Conservation (phyloP, 1,284 basidiomycete genomes). For the Neolentinus lepideus region DNA sequence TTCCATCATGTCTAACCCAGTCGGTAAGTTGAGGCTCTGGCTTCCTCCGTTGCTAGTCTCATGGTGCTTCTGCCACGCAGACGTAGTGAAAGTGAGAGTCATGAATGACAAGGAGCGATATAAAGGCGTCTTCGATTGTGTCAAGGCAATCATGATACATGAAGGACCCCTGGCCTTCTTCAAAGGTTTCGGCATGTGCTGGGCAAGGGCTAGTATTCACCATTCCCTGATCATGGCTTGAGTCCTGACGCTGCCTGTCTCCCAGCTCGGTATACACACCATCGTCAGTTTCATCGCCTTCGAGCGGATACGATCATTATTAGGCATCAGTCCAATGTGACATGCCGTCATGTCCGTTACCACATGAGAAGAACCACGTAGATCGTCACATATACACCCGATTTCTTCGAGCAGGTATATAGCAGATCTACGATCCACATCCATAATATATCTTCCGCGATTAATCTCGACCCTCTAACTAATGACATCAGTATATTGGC, state of each 20-base stretch:
- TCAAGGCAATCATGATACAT: conserved; percentile 20
- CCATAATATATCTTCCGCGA: too few relatives aligned
- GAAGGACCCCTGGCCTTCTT: conserved; percentile 29
- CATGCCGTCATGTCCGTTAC: conserved; percentile 6
- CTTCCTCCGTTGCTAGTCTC: not conserved
- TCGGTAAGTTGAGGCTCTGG: conserved; percentile 21
- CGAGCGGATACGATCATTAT: conserved; percentile 23
- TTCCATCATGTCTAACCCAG: conserved; percentile 31
- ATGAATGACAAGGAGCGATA: conserved; percentile 31
- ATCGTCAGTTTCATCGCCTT: conserved; percentile 29
- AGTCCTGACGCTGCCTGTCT: not conserved
- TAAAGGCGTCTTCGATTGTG: conserved; percentile 24
- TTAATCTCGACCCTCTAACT: too few relatives aligned
- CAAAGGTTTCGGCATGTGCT: conserved; percentile 33
- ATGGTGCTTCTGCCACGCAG: conserved; percentile 10
- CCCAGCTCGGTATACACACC: conserved; percentile 29
- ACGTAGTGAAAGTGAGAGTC: conserved; percentile 33
- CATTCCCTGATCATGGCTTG: not conserved
- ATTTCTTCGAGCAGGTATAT: too few relatives aligned
- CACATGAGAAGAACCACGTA: not conserved
- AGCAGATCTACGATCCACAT: too few relatives aligned
- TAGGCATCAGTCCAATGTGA: conserved; percentile 28
- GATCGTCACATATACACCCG: too few relatives aligned
- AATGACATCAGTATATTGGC: too few relatives aligned
- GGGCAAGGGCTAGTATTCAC: conserved; percentile 26